Percentiles rank a stretch among this genome's conserved stretches.
Conservation (phyloP, 345 rosid genomes). For the Cardamine occulta region DNA sequence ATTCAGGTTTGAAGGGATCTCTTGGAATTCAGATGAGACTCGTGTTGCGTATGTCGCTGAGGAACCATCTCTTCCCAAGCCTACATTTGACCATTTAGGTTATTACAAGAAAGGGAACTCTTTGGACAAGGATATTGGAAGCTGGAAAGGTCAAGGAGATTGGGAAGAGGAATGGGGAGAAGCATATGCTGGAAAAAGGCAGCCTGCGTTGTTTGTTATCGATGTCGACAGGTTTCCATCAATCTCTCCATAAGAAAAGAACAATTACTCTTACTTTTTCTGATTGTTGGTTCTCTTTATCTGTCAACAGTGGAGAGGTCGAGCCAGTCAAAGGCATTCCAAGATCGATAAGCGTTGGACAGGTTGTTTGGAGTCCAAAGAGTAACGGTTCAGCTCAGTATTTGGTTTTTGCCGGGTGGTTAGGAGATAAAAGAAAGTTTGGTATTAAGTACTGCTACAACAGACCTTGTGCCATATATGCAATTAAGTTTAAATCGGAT, state of each 20-base stretch:
- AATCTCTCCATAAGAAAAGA: not conserved
- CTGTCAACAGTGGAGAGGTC: conserved; percentile 68
- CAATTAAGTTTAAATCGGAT: conserved; percentile 49
- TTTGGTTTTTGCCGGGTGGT: conserved; percentile 91
- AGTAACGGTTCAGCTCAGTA: conserved; percentile 50
- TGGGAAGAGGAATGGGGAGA: conserved; percentile 99
- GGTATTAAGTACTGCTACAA: conserved; percentile 89
- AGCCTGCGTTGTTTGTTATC: conserved; percentile 74
- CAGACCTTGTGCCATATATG: conserved; percentile 80
- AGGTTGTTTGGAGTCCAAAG: conserved; percentile 90
- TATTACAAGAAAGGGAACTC: conserved; percentile 55
- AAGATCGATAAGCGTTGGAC: conserved; percentile 78
- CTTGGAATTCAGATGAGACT: conserved; percentile 88
- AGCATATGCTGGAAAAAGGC: conserved; percentile 85
- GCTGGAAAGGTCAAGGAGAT: conserved; percentile 97
- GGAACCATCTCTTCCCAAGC: conserved; percentile 66
- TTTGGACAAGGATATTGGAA: conserved; percentile 58
- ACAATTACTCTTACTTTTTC: not conserved
- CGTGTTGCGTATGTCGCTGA: conserved; percentile 84
- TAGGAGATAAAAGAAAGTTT: conserved; percentile 73
- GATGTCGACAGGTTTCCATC: conserved; percentile 58
- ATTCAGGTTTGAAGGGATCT: conserved; percentile 91
- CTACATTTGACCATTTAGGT: conserved; percentile 62
- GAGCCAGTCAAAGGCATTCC: conserved; percentile 67
- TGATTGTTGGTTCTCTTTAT: conserved; percentile 16